Evolutionary conservation across 345 rosid genomes (phyloP), one percentile per base, ranked within the genome.

Genomic region (Nasturtium officinale): DNA sequence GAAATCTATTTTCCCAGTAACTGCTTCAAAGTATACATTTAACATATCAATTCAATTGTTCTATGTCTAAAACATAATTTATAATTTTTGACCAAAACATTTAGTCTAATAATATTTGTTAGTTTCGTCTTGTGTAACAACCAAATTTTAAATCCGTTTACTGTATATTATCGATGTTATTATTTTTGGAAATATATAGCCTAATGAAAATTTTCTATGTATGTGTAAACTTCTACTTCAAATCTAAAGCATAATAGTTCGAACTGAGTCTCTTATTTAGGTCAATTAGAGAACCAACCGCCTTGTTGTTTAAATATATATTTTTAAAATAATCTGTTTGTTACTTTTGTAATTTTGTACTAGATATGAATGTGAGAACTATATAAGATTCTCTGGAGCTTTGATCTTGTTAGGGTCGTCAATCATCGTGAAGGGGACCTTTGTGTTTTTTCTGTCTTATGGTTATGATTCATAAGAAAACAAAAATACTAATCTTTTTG

Each of bases 401-500:
- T 35, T 57, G 52, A 57, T 65, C 16, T 47, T 57, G 17, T 10
- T 35, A 61, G n/a, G 67, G 42, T 17, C 43, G 66, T 58, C 67
- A 48, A 66, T 57, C 67, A 48, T 65, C 67, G 54, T 20, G 59
- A 47, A 21, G 54, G 65, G 57, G 47, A 6, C 25, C 7, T 43
- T 43, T 15, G 9, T 32, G 11, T 45, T 70, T 57, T 57, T 46
- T n/a, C 16, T 33, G 10, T 21, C 20, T 48, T 65, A 35, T 50
- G 32, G 46, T 56, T 10, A 38, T 65, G 7, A n/a, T 51, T 32
- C 33, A 6, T 45, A 20, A 32, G 1, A 18, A 68, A 54, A 57
- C 65, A 69, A 12, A 56, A 54, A 54, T 9, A 20, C 15, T 65
- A 35, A 37, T 43, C 61, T 75, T 75, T 53, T 59, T 50, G 43